Base-by-base conservation (phyloP, 2,329 filamentous ascomycete genomes). In the Sporothrix inflata region DNA sequence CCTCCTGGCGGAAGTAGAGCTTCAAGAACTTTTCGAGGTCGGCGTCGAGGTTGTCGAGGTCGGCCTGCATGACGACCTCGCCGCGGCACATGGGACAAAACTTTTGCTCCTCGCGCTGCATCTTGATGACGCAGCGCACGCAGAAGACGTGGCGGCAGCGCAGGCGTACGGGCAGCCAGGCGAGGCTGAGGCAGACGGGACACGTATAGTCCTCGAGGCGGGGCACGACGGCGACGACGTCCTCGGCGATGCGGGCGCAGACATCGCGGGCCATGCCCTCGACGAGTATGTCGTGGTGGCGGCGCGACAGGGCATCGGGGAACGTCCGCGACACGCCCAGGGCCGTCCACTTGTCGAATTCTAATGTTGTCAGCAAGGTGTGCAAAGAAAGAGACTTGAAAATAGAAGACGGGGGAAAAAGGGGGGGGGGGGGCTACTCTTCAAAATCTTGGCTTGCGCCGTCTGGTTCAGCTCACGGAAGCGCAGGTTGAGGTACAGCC, bases 291-390 rank as follows among this genome's bases (percentile, higher is more conserved):
- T 93, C 84, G 49, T 91, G 87, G 65, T 47, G 53, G 66, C 16
- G 53, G 27, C 89, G 86, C 70, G 85, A 83, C 69, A 92, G 85
- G 30, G 85, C 83, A 9, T 84, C 82, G 0, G 90, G 88, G 75
- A 93, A 92, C 0, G 85, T 85, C 47, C 87, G 83, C 51, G 89
- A 89, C 0, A 91, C 89, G 34, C 91, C 89, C 24, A 97, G 84
- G 0, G 91, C 89, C 1, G 94, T 97, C 73, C 90, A 88, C 81
- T 97, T 97, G 81, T 96, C 92, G 79, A 97, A 97, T 82, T 95
- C 89, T 94, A 11, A 0, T 11, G 9, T 7, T 45, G 61, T 65
- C 9, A 65, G 24, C 11, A 21, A 6, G n/a, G n/a, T 21, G 30
- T 21, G 27, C 40, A 16, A 12, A 24, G 30, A 30, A 42, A 71